Conservation (phyloP, 2,329 filamentous ascomycete species). For the Didymella exigua region DNA sequence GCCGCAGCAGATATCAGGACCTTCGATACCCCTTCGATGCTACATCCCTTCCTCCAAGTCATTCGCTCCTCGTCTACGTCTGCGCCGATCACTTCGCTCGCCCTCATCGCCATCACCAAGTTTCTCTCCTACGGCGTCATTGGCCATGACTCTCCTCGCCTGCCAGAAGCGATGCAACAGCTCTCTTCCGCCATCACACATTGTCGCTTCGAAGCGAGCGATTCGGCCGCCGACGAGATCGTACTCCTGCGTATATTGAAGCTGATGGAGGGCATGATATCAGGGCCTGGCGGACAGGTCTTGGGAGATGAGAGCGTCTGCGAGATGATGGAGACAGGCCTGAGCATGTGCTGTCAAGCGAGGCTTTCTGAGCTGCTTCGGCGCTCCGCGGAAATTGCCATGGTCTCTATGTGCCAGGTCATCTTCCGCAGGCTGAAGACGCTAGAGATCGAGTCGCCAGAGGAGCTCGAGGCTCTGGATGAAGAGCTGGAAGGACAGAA, state of each 20-base stretch:
- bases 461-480: slow-evolving; percentile 69
- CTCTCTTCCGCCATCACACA: slow-evolving; percentile 95
- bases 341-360: slow-evolving; percentile 96
- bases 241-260: slow-evolving; percentile 93
- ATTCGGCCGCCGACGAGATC: slow-evolving; percentile 92
- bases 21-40: slow-evolving; percentile 86
- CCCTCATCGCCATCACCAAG: slow-evolving; percentile 91
- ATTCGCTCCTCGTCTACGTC: slow-evolving; percentile 96
- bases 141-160: slow-evolving; percentile 79
- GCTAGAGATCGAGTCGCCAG: slow-evolving; percentile 75
- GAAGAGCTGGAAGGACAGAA: slow-evolving; percentile 67
- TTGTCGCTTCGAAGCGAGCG: slow-evolving; percentile 95
- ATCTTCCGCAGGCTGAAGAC: slow-evolving; percentile 94
- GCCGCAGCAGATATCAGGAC: slow-evolving; percentile 71
- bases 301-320: slow-evolving; percentile 98
- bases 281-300: slow-evolving; percentile 86
- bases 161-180: slow-evolving; percentile 90
- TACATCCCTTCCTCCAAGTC: slow-evolving; percentile 94
- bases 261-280: slow-evolving; percentile 98
- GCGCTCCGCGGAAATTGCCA: slow-evolving; percentile 90
- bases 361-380: slow-evolving; percentile 89
- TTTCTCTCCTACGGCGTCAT: slow-evolving; percentile 96
- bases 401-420: slow-evolving; percentile 99
- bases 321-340: slow-evolving; percentile 97
- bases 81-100: slow-evolving; percentile 92